Conservation (phyloP, 345 rosid species). For the Camelina sativa region DNA sequence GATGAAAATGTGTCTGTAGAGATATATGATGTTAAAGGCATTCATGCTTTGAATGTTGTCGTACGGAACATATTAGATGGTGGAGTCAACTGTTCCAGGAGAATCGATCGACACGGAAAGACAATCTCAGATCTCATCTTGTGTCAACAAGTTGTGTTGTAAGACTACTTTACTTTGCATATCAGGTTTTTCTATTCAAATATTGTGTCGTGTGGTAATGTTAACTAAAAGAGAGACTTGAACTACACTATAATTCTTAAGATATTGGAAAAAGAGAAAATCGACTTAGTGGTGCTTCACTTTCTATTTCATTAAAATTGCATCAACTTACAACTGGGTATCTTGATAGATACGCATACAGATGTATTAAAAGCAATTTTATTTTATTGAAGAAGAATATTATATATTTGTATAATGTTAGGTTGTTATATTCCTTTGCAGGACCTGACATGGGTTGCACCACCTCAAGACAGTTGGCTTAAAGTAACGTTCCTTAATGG, state of each 20-base stretch:
- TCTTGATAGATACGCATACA: constrained; percentile 28
- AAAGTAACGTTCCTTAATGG: constrained; percentile 30
- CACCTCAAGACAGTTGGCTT: constrained; percentile 46
- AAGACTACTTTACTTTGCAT: constrained; percentile 29
- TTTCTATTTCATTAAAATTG: constrained; percentile 11
- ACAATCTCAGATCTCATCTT: constrained; percentile 77
- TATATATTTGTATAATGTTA: constrained; percentile 11
- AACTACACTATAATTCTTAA: constrained; percentile 14
- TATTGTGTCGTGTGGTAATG: not conserved
- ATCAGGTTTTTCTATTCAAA: not conserved
- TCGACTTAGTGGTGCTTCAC: constrained; percentile 43
- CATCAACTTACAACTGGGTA: constrained; percentile 33
- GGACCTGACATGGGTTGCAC: constrained; percentile 45
- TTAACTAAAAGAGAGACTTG: constrained; percentile 19
- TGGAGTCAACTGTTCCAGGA: constrained; percentile 89
- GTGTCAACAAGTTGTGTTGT: constrained; percentile 65
- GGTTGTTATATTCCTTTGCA: constrained; percentile 30
- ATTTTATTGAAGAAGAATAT: not conserved
- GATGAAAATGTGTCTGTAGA: constrained; percentile 61
- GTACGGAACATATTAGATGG: constrained; percentile 85
- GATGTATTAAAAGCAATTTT: not conserved
- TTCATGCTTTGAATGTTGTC: constrained; percentile 72
- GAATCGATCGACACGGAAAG: constrained; percentile 90
- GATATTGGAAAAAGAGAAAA: constrained; percentile 5
- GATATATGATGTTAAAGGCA: constrained; percentile 73